These are phyloP conservation scores for Nakaseomyces glabratus DNA, from an alignment of 1,139 yeast species.

Conservation along the genomic window DNA sequence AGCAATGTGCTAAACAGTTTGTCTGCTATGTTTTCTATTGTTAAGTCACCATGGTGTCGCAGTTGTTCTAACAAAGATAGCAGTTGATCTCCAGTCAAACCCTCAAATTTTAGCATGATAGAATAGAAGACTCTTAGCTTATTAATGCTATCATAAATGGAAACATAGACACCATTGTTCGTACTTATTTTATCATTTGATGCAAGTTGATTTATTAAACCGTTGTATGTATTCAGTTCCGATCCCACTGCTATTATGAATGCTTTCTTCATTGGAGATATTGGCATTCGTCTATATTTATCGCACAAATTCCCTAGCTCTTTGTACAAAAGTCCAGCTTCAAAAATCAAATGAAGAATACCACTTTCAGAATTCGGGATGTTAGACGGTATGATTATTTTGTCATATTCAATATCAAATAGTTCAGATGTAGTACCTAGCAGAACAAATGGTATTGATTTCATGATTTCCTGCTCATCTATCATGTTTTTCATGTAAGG, in stretches of 20 bases:
- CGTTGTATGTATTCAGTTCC: conserved; percentile 47
- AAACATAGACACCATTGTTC: conserved; percentile 37
- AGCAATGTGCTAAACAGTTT: conserved; percentile 43
- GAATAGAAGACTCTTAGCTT: conserved; percentile 49
- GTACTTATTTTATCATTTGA: conserved; percentile 26
- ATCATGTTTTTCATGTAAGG: conserved; percentile 27
- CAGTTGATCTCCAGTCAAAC: conserved; percentile 45
- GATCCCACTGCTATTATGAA: conserved; percentile 47
- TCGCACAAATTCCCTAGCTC: conserved; percentile 31
- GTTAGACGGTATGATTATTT: conserved; percentile 39
- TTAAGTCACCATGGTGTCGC: conserved; percentile 55
- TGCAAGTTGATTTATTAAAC: conserved; percentile 47
- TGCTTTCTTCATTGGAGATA: conserved; percentile 57
- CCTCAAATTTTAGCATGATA: conserved; percentile 34
- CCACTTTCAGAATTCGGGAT: conserved; percentile 54
- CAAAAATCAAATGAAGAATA: conserved; percentile 50
- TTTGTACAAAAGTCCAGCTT: conserved; percentile 63
- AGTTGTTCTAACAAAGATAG: conserved; percentile 45
- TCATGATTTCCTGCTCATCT: conserved; percentile 44
- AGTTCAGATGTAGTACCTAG: conserved; percentile 64
- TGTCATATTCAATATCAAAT: conserved; percentile 40
- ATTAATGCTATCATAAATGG: conserved; percentile 44
- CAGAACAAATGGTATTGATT: conserved; percentile 55
- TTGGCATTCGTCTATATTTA: conserved; percentile 7
- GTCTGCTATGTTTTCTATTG: conserved; percentile 38